Base-by-base conservation (phyloP, 768 basidiomycete species). In the Tricholoma saponaceum region DNA sequence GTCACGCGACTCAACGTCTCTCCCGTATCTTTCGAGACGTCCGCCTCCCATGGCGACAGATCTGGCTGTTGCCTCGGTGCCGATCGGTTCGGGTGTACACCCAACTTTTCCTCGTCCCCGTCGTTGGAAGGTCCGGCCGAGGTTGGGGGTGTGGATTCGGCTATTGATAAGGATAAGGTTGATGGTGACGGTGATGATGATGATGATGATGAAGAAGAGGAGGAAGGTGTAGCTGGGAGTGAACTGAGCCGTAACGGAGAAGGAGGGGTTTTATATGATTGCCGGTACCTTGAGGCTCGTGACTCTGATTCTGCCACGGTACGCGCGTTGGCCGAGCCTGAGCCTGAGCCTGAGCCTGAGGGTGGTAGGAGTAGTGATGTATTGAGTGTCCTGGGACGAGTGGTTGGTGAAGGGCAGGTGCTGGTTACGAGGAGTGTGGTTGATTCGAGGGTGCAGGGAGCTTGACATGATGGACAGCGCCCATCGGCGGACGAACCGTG, bases 401-500 rank as follows among this genome's bases (percentile, higher is more conserved):
- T 50, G 2, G 13, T 28, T 1, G 47, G 28, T n/a, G 47, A 10
- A 50, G 25, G 5, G 26, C 25, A n/a, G 7, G 26, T 16, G 16
- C 25, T 28, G 25, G 25, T 8, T 8, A 47, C 22, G 3, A 55
- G 16, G 18, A 57, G 32, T 0, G 57, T 58, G 41, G 47, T 35
- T 28, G 35, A 37, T 9, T 58, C 52, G 14, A 64, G 33, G 23
- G 58, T 55, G 56, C 62, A 65, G 13, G 52, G 62, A 37, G 46
- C 37, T 51, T 60, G 55, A 33, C 64, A 66, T 44, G 64, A 44
- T 13, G 64, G 64, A 51, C 64, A 66, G 51, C 62, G 62, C 1
- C 62, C 62, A 51, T 66, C 62, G 1, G 62, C 60, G 2, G 60
- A 61, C 1, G 64, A 51, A 13, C 62, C 60, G 23, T 60, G 37